Percentiles rank a stretch among this genome's conserved stretches.
These are phyloP conservation scores for Russula ochroleuca DNA, from an alignment of 768 basidiomycete genomes.

Conservation along the genomic window DNA sequence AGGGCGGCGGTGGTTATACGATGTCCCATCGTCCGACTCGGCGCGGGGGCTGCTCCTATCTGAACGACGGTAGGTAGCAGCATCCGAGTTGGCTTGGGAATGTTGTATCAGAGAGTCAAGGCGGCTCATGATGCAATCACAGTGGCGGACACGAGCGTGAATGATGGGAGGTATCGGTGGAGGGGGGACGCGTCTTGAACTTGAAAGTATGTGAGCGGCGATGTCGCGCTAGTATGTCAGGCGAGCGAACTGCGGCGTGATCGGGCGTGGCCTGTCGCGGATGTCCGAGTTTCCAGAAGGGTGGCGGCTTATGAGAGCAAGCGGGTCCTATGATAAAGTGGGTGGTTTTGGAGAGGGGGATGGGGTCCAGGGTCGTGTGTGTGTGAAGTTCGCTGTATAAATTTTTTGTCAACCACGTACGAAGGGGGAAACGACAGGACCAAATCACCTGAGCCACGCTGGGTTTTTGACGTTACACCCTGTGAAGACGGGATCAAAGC, in stretches of 20 bases:
- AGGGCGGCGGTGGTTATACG: slow-evolving; percentile 14
- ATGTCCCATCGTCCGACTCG: slow-evolving; percentile 23
- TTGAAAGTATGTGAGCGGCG: slow-evolving; percentile 16
- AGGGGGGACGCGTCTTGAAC: slow-evolving; percentile 16
- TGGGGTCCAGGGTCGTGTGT: not conserved
- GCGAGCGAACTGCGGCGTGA: slow-evolving; percentile 28
- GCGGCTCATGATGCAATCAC: slow-evolving; percentile 22
- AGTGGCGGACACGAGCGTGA: slow-evolving; percentile 10
- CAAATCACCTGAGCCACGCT: slow-evolving; percentile 25
- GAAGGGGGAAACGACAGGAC: slow-evolving; percentile 25
- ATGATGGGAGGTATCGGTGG: slow-evolving; percentile 1
- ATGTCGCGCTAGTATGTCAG: slow-evolving; percentile 21
- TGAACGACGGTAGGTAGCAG: slow-evolving; percentile 19
- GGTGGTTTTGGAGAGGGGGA: slow-evolving; percentile 5
- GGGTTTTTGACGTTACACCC: slow-evolving; percentile 25
- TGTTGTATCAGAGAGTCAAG: slow-evolving; percentile 25
- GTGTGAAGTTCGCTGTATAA: slow-evolving; percentile 23
- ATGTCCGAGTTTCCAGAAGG: slow-evolving; percentile 24
- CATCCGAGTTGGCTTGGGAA: slow-evolving; percentile 17
- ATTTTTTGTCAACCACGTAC: slow-evolving; percentile 26
- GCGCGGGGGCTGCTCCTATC: slow-evolving; percentile 22
- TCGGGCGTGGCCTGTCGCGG: slow-evolving; percentile 25
- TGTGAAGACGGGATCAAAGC: slow-evolving; percentile 25
- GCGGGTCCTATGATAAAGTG: slow-evolving; percentile 13
- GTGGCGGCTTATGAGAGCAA: slow-evolving; percentile 25